Conservation (phyloP, 2,329 filamentous ascomycete genomes). For the Verticillium klebahnii region DNA sequence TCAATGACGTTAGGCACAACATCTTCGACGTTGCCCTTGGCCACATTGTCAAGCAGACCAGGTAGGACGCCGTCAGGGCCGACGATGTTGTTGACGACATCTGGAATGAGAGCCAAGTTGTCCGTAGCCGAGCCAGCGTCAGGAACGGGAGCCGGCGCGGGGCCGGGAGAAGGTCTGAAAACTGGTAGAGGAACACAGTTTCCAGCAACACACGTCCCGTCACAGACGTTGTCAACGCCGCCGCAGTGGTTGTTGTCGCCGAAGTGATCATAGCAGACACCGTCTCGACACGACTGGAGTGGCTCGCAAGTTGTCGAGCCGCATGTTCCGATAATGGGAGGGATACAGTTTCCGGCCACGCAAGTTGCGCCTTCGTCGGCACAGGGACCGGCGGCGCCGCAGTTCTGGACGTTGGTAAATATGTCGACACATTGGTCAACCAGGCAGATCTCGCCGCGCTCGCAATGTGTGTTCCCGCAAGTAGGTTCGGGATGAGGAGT, state of each 20-base stretch:
- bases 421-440: background rate
- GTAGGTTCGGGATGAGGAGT: background rate
- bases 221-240: background rate
- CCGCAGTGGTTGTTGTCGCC: background rate
- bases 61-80: background rate
- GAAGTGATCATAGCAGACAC: background rate
- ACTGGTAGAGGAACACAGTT: background rate
- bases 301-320: background rate
- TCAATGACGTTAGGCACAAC: background rate
- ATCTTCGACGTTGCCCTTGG: background rate
- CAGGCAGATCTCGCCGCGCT: background rate
- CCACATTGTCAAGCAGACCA: background rate
- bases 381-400: background rate
- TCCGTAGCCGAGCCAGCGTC: background rate
- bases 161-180: background rate
- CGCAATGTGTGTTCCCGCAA: background rate
- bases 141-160: background rate
- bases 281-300: background rate
- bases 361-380: background rate
- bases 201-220: background rate
- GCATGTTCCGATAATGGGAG: background rate
- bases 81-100: background rate
- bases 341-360: background rate
- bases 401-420: background rate
- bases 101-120: background rate